Percentiles rank a stretch among this genome's conserved stretches.
phyloP scores from a whole-genome alignment of 495 filamentous ascomycete genomes.

The Aspergillus homomorphus region DNA sequence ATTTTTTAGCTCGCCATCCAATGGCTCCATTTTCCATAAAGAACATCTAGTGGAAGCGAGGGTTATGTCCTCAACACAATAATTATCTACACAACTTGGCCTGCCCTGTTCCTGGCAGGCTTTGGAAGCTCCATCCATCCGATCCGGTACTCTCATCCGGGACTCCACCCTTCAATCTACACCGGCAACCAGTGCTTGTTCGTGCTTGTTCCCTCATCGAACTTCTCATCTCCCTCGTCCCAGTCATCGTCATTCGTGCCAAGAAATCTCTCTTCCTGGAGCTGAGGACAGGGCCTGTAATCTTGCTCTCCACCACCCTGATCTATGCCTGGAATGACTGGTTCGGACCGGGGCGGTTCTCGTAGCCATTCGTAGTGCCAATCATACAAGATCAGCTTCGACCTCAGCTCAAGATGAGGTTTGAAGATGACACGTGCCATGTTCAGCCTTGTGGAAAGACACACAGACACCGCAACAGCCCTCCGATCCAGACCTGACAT shows the following conservation, averaged over 20 bases:
- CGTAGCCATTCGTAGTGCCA: not conserved
- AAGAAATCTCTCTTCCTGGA: not conserved
- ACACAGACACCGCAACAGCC: not conserved
- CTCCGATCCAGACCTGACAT: not conserved
- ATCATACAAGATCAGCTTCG: too few relatives aligned
- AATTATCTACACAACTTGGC: not conserved
- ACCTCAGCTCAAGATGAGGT: not conserved
- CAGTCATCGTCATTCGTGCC: not conserved
- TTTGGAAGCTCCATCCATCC: not conserved
- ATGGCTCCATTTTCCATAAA: not conserved
- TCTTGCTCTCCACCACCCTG: not conserved
- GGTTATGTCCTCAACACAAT: too few relatives aligned
- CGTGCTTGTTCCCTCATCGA: too few relatives aligned
- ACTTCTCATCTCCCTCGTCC: not conserved
- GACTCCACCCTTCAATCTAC: not conserved
- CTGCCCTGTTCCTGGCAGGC: not conserved
- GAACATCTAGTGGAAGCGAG: not conserved
- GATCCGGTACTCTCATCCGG: not conserved
- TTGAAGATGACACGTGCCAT: slow-evolving; percentile 4
- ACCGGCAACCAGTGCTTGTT: not conserved
- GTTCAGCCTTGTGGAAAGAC: slow-evolving; percentile 3
- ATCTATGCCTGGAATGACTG: too few relatives aligned
- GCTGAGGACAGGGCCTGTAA: not conserved
- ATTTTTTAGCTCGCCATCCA: not conserved
- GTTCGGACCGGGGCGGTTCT: not conserved